phyloP scores from a whole-genome alignment of 768 basidiomycete genomes.

The Stropharia rugosoannulata region DNA sequence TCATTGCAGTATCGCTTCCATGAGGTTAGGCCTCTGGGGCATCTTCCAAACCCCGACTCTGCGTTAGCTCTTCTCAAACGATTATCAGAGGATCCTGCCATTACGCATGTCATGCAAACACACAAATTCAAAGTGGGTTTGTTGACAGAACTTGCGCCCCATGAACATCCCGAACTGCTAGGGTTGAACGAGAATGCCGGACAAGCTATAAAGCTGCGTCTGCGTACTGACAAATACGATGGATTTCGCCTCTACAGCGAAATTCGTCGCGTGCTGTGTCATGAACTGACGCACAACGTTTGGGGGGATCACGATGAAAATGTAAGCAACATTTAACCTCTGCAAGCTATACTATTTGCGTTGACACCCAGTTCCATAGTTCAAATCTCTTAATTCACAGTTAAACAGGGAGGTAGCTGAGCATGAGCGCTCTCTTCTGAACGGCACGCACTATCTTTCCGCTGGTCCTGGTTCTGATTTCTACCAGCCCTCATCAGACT shows the following conservation, averaged over 20 bases:
- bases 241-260: conserved; percentile 70
- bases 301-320: conserved; percentile 74
- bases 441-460: conserved; percentile 55
- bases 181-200: conserved; percentile 69
- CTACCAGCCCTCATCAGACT: conserved; percentile 53
- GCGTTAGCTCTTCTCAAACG: conserved; percentile 55
- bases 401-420: conserved; percentile 72
- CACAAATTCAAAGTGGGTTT: conserved; percentile 69
- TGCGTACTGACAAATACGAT: conserved; percentile 70
- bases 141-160: conserved; percentile 77
- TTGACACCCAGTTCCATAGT: conserved; percentile 36
- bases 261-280: conserved; percentile 67
- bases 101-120: conserved; percentile 66
- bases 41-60: conserved; percentile 62
- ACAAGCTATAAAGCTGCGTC: conserved; percentile 61
- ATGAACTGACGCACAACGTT: conserved; percentile 76
- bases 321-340: conserved; percentile 38
- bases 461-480: conserved; percentile 31
- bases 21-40: conserved; percentile 54
- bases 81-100: conserved; percentile 70
- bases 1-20: conserved; percentile 62
- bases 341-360: background rate
- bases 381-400: conserved; percentile 73
- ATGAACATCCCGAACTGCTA: conserved; percentile 67
- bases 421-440: conserved; percentile 53